Conservation (phyloP, 306 rosid species). For the Prunus fruticosa region DNA sequence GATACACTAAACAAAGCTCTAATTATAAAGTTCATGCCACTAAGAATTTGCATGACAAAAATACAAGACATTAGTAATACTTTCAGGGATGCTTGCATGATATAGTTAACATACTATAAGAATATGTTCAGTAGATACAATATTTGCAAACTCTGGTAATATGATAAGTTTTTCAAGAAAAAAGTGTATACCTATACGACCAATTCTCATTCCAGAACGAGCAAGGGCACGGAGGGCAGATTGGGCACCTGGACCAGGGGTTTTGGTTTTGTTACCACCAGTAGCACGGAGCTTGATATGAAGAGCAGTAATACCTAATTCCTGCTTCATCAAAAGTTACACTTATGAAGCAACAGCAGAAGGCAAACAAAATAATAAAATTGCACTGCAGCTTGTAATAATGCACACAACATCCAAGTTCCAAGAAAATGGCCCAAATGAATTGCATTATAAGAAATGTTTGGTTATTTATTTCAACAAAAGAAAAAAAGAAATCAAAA, state of each 20-base stretch:
- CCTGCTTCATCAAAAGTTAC: conserved; percentile 36
- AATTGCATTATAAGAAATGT: too few species aligned
- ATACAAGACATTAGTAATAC: background rate
- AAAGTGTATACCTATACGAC: conserved; percentile 66
- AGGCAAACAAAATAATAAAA: background rate
- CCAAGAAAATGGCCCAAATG: background rate
- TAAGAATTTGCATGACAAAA: background rate
- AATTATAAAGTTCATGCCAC: background rate
- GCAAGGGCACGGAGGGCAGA: conserved; percentile 92
- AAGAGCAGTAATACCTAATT: conserved; percentile 78
- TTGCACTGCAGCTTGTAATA: background rate
- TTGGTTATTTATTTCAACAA: background rate
- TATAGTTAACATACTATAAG: background rate
- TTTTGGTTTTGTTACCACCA: conserved; percentile 86
- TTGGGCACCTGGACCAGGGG: conserved; percentile 96
- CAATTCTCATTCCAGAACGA: conserved; percentile 92
- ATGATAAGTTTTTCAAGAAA: background rate
- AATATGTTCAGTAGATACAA: background rate
- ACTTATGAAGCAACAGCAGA: background rate
- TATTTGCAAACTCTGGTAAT: background rate
- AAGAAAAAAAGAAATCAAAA: background rate
- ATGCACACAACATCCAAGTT: background rate
- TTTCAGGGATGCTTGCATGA: too few species aligned
- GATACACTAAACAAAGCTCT: background rate
- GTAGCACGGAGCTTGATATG: conserved; percentile 86